Evolutionary conservation across 129 eudicot species (phyloP), one percentile per base, ranked within the genome.

Genomic region (Artemisia argyi): DNA sequence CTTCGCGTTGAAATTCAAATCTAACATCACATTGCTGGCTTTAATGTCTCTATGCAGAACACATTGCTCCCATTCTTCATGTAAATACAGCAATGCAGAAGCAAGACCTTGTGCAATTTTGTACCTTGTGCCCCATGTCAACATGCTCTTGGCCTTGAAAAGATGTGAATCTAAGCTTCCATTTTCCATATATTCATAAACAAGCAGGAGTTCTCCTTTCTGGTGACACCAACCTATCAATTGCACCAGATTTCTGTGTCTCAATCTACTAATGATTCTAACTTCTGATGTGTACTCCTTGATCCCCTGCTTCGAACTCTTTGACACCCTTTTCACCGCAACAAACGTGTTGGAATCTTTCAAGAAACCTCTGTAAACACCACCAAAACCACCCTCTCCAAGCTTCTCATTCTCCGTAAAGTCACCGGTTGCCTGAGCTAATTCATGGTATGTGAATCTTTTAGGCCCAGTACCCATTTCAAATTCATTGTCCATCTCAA

Each of bases 141-240:
- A 50, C 69, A 59, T 4, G 48, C 47, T 35, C 9, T 72, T 60
- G 35, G 26, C 57, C 28, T 66, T 66, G 66, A 79, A 76, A 8
- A 83, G 81, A 22, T 52, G 57, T 52, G 57, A 15, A 14, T 52
- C 57, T 11, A 52, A 52, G 2, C 57, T 52, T 52, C 57, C 57
- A 52, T 14, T 52, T 15, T 52, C 17, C 57, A 52, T 52, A 52
- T 52, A 52, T 1, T 52, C 57, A 5, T 52, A 52, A 52, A 15
- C 57, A 52, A 52, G 57, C 2, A 52, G 19, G 18, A 52, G 57
- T 15, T 79, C 68, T 1, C 64, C 22, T 47, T 58, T 12, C 16
- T 79, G 77, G 39, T 74, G 87, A 77, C 78, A 75, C 84, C 84
- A 78, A 60, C 87, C 87, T 4, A 70, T 59, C 18, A 83, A 79